Conservation (phyloP, 2,329 filamentous ascomycete species). For the Scytalidium lignicola region DNA sequence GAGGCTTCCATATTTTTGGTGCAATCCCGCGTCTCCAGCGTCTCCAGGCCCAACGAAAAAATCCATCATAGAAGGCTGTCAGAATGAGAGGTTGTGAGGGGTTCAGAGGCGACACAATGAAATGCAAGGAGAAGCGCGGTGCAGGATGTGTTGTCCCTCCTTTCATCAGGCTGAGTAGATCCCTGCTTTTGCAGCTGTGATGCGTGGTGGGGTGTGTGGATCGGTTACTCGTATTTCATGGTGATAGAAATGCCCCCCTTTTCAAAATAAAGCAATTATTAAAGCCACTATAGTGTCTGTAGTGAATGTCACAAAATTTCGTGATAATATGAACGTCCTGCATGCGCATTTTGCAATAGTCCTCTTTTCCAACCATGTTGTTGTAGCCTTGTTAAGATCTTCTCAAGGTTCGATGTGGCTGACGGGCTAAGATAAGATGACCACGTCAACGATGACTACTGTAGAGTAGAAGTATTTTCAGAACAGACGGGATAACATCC, state of each 20-base stretch:
- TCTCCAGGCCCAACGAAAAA: constrained; percentile 24
- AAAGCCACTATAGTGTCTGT: no score
- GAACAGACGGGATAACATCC: not conserved
- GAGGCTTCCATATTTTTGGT: constrained; percentile 21
- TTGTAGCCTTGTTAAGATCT: no score
- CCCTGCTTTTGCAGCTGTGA: constrained; percentile 18
- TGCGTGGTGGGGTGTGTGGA: constrained; percentile 14
- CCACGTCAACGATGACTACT: no score
- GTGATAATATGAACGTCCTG: no score
- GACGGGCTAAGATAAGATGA: not conserved
- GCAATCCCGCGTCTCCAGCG: constrained; percentile 18
- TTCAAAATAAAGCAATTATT: not conserved
- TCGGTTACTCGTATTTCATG: constrained; percentile 8
- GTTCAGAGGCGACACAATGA: not conserved
- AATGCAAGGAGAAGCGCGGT: constrained; percentile 13
- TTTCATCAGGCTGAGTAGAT: constrained; percentile 18
- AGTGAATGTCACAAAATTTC: no score
- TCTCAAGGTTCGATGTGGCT: not conserved
- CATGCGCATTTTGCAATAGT: no score
- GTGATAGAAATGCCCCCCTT: not conserved
- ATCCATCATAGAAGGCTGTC: constrained; percentile 22
- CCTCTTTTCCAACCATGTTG: not conserved
- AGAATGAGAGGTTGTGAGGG: constrained; percentile 10
- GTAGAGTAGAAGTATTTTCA: no score
- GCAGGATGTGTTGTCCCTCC: constrained; percentile 19